A percentile compares a stretch with the other conserved stretches of the same genome.
Conservation (phyloP, 495 filamentous ascomycete species). For the Pyronema domesticum region DNA sequence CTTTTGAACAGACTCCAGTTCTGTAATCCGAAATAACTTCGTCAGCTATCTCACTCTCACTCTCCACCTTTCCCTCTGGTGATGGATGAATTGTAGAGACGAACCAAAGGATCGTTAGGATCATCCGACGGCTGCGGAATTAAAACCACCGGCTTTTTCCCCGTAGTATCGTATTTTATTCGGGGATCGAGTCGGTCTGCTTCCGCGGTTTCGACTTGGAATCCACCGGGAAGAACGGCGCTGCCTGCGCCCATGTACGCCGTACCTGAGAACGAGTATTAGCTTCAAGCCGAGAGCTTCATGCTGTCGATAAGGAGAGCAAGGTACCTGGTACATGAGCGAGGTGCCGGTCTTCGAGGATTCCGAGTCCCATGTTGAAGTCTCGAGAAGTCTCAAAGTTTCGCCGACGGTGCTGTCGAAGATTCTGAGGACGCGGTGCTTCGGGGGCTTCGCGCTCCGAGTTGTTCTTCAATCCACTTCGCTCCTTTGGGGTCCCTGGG, state of each 20-base stretch:
- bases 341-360: constrained; percentile 47
- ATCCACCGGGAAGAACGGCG: constrained; percentile 44
- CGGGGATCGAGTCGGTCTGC: constrained; percentile 21
- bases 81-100: constrained; percentile 12
- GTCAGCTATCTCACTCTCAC: no score
- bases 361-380: constrained; percentile 55
- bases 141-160: constrained; percentile 49
- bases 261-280: constrained; percentile 11
- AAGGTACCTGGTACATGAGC: constrained; percentile 44
- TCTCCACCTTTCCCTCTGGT: neutral
- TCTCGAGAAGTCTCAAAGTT: neutral
- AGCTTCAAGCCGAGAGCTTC: neutral
- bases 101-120: constrained; percentile 59
- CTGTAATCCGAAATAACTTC: constrained; percentile 25
- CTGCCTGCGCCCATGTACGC: constrained; percentile 35
- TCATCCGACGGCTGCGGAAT: constrained; percentile 67
- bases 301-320: constrained; percentile 1
- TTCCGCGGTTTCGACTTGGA: constrained; percentile 24
- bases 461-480: no score
- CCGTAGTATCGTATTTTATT: constrained; percentile 57
- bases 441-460: no score
- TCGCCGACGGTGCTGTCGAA: neutral
- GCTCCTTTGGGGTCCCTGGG: neutral
- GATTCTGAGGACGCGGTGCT: neutral
- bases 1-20: constrained; percentile 86